Conservation (phyloP, 371 early-diverging fungal species). For the Apophysomyces trapeziformis region DNA sequence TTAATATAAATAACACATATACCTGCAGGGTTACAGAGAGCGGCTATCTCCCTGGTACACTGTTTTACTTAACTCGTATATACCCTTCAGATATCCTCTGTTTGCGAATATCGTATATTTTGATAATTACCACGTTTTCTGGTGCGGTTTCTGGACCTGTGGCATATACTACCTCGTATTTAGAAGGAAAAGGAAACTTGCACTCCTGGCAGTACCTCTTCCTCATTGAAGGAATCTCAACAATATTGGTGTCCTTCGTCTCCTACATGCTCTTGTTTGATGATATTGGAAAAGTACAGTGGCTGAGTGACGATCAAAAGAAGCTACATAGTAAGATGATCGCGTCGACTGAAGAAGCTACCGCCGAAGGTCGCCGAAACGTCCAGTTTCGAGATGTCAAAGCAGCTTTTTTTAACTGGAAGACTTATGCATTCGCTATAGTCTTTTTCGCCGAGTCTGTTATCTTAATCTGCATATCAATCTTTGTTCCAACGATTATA, state of each 20-base stretch:
- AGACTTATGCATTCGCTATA: constrained; percentile 31
- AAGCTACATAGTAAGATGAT: constrained; percentile 18
- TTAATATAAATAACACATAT: no score
- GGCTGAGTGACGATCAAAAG: constrained; percentile 40
- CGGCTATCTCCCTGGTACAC: constrained; percentile 40
- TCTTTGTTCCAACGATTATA: constrained; percentile 33
- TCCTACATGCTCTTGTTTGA: constrained; percentile 34
- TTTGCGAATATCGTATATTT: constrained; percentile 28
- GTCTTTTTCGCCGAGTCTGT: constrained; percentile 26
- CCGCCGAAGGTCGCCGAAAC: neutral
- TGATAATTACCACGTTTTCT: constrained; percentile 34
- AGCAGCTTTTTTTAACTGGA: constrained; percentile 28
- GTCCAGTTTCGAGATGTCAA: constrained; percentile 6
- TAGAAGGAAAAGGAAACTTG: constrained; percentile 31
- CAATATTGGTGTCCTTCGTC: constrained; percentile 21
- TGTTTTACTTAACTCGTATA: constrained; percentile 31
- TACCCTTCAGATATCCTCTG: constrained; percentile 35
- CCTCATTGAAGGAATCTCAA: constrained; percentile 35
- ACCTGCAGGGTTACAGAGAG: constrained; percentile 32
- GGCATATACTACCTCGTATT: constrained; percentile 24
- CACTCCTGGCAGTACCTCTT: constrained; percentile 47
- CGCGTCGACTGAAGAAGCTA: constrained; percentile 1
- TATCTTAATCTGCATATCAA: constrained; percentile 21
- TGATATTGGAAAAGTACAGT: constrained; percentile 29
- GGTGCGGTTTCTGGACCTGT: constrained; percentile 37